Evolutionary conservation across 2,329 filamentous ascomycete genomes (phyloP).

Genomic region (Neofusicoccum ribis): DNA sequence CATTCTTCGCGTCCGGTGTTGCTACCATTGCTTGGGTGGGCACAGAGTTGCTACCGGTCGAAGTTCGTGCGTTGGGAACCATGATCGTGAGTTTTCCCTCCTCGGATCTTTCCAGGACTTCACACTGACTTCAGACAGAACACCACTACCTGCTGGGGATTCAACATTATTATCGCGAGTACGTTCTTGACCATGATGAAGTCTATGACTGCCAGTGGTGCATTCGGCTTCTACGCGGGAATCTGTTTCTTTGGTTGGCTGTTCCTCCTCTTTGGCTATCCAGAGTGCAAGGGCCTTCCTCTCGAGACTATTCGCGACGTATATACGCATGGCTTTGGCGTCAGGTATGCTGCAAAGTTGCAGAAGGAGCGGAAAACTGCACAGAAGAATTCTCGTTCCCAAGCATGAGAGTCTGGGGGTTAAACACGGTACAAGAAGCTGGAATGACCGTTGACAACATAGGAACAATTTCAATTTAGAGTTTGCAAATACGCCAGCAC

Average conservation of each 20-base stretch:
- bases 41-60: conserved; percentile 39
- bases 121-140: conserved; percentile 9
- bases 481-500: too few species aligned
- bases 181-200: conserved; percentile 43
- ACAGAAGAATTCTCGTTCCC: not conserved
- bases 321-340: conserved; percentile 38
- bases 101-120: too few species aligned
- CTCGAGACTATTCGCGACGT: conserved; percentile 38
- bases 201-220: conserved; percentile 39
- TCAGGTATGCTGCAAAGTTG: conserved; percentile 30
- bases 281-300: conserved; percentile 42
- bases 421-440: too few species aligned
- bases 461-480: too few species aligned
- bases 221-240: conserved; percentile 44
- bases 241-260: conserved; percentile 43
- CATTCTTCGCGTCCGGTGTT: conserved; percentile 35
- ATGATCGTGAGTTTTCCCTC: conserved; percentile 33
- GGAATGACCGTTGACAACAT: too few species aligned
- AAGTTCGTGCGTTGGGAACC: conserved; percentile 40
- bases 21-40: conserved; percentile 40
- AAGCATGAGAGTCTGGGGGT: not conserved
- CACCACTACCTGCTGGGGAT: conserved; percentile 32
- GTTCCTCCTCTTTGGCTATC: conserved; percentile 41
- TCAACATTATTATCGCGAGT: conserved; percentile 31
- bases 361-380: conserved; percentile 8